phyloP scores from a whole-genome alignment of 2,329 filamentous ascomycete genomes.

The Dichotomopilus funicola region DNA sequence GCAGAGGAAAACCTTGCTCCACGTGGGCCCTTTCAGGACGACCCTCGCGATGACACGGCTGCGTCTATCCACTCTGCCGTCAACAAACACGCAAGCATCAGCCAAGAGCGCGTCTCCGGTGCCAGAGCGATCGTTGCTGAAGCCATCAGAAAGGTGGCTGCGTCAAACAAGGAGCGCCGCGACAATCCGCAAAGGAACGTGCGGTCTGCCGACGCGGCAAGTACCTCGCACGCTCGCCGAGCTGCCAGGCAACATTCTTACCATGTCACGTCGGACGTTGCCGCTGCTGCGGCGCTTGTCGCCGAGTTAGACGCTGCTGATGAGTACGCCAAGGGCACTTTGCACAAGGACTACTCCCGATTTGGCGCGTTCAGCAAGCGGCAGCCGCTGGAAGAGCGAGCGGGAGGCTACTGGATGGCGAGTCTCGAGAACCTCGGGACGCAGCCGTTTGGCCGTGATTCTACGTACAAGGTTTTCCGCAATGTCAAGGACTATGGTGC shows the following conservation, averaged over 20 bases:
- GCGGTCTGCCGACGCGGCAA: neutral
- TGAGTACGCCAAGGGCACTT: neutral
- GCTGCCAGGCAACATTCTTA: neutral
- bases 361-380: neutral
- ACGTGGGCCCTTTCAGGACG: neutral
- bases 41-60: neutral
- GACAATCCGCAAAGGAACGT: neutral
- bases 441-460: neutral
- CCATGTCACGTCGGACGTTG: neutral
- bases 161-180: neutral
- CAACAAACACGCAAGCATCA: neutral
- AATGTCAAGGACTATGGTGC: neutral
- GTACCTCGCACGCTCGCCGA: neutral
- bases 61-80: neutral
- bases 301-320: neutral
- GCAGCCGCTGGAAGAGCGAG: neutral
- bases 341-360: neutral
- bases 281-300: neutral
- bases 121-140: neutral
- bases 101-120: neutral
- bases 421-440: neutral
- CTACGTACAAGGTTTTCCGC: neutral
- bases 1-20: neutral
- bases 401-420: neutral
- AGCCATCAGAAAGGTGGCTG: neutral